Conservation (phyloP, 257 asterid species). For the Ilex asprella region DNA sequence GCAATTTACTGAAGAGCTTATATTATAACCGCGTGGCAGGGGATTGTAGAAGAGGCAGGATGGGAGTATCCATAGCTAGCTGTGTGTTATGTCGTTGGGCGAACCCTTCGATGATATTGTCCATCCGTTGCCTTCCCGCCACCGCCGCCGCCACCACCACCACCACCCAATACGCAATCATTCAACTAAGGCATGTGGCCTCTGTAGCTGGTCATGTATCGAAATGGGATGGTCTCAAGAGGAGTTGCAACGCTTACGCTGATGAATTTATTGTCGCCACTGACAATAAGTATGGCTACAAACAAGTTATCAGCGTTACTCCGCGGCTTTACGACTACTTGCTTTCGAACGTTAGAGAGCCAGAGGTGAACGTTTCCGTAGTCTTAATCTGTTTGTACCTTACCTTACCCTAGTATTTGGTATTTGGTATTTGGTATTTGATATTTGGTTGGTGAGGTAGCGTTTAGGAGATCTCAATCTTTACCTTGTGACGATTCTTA, state of each 20-base stretch:
- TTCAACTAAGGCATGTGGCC: background rate
- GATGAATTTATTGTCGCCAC: slow-evolving; percentile 23
- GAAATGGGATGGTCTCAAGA: too few species aligned
- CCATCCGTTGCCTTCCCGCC: background rate
- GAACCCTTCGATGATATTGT: background rate
- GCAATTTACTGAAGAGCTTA: too few species aligned
- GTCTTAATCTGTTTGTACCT: background rate
- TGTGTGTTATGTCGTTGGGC: background rate
- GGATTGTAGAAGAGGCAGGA: too few species aligned
- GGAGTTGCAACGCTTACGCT: slow-evolving; percentile 22
- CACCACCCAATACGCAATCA: background rate
- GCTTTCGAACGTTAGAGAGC: slow-evolving; percentile 79
- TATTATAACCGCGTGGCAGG: too few species aligned
- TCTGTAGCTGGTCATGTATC: too few species aligned
- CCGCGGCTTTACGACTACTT: slow-evolving; percentile 66
- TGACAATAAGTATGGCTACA: slow-evolving; percentile 55
- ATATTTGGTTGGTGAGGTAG: too few species aligned
- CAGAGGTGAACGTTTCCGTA: slow-evolving; percentile 36
- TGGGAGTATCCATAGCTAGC: background rate
- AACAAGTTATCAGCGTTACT: slow-evolving; percentile 74
- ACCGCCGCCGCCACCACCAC: background rate
- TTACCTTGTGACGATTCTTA: too few species aligned
- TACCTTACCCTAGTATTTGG: background rate
- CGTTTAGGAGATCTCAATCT: too few species aligned
- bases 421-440: background rate